These are phyloP conservation scores for Lentinula boryana DNA, from an alignment of 768 basidiomycete species.

Conservation along the genomic window DNA sequence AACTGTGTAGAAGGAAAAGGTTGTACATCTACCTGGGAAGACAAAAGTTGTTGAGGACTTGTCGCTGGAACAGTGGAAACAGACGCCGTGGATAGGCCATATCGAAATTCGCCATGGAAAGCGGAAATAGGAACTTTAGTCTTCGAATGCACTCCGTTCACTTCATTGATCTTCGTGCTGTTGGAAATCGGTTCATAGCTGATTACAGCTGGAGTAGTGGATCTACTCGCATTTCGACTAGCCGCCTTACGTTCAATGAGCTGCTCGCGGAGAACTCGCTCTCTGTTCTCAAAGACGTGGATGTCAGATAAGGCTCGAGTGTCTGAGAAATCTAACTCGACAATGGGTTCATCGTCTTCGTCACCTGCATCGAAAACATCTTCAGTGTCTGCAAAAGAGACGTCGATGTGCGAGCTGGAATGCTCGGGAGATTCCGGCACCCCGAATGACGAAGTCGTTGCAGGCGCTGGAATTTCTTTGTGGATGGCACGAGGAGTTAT, in stretches of 20 bases:
- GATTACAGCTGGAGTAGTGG: neutral
- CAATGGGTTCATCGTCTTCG: slow-evolving; percentile 2
- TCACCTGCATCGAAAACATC: neutral
- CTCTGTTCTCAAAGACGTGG: neutral
- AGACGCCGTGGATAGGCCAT: neutral
- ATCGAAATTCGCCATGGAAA: neutral
- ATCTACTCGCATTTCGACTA: slow-evolving; percentile 2
- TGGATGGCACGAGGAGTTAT: neutral
- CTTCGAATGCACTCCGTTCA: neutral
- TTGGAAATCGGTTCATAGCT: neutral
- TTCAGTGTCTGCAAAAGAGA: neutral
- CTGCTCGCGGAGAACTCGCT: neutral
- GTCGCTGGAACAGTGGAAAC: neutral
- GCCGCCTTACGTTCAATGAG: neutral
- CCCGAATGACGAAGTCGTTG: neutral
- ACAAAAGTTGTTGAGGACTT: neutral
- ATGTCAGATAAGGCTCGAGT: slow-evolving; percentile 1
- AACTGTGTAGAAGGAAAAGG: neutral
- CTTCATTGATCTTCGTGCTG: neutral
- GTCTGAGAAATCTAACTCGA: slow-evolving; percentile 6
- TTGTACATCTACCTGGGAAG: neutral
- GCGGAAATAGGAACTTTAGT: neutral
- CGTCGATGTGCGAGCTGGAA: neutral
- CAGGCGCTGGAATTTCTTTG: neutral
- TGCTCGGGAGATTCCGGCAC: neutral